Conservation (phyloP, 2,329 filamentous ascomycete species). For the Cadophora sp. region DNA sequence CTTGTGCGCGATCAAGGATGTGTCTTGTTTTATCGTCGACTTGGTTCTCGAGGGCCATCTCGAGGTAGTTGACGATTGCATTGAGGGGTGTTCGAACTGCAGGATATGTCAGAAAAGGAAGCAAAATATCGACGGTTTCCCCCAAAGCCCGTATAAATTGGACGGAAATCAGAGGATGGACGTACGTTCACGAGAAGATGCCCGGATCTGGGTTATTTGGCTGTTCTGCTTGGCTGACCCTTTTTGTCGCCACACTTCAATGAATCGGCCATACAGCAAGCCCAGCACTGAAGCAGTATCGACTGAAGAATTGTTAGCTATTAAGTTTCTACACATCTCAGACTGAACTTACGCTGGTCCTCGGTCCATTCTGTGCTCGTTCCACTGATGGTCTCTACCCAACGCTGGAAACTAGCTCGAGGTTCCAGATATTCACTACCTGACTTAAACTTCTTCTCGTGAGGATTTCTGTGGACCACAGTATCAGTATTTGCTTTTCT, state of each 20-base stretch:
- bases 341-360: conserved; percentile 29
- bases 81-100: conserved; percentile 37
- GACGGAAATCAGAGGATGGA: no score
- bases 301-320: conserved; percentile 19
- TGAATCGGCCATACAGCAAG: conserved; percentile 38
- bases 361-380: conserved; percentile 36
- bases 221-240: conserved; percentile 31
- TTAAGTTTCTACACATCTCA: background rate
- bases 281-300: conserved; percentile 38
- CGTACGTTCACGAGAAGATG: conserved; percentile 35
- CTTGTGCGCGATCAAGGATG: conserved; percentile 33
- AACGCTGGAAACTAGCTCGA: conserved; percentile 35
- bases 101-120: background rate
- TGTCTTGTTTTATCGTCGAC: conserved; percentile 34
- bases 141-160: no score
- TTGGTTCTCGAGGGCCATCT: conserved; percentile 36
- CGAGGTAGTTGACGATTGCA: conserved; percentile 37
- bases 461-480: conserved; percentile 27
- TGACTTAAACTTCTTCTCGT: conserved; percentile 31
- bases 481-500: background rate
- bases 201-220: conserved; percentile 35
- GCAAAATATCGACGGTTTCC: no score
- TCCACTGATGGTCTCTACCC: conserved; percentile 35
- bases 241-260: conserved; percentile 39
- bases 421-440: conserved; percentile 38